Evolutionary conservation across 306 rosid genomes (phyloP).

Genomic region (Acacia crassicarpa): DNA sequence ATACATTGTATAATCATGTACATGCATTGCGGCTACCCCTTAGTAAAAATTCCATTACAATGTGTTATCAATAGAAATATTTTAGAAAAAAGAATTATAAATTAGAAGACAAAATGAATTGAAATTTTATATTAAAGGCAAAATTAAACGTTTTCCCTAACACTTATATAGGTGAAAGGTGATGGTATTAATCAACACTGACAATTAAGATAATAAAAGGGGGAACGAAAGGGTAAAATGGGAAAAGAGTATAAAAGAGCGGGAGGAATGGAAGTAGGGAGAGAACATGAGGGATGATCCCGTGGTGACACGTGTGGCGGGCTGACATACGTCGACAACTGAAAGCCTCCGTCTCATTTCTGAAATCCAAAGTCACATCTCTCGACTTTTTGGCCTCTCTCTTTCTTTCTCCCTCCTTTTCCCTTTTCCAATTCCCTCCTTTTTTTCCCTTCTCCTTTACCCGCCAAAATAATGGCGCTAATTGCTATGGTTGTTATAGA

Average conservation of each 20-base stretch:
- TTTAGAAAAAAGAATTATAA: too few species aligned
- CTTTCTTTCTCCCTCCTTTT: neutral
- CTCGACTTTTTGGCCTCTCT: neutral
- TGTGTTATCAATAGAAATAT: too few species aligned
- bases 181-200: too few species aligned
- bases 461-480: constrained; percentile 29
- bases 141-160: too few species aligned
- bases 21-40: too few species aligned
- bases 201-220: too few species aligned
- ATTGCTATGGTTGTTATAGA: too few species aligned
- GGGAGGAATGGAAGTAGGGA: constrained; percentile 25
- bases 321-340: constrained; percentile 32
- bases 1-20: too few species aligned
- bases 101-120: accelerated
- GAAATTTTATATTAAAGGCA: too few species aligned
- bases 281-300: constrained; percentile 36
- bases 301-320: constrained; percentile 61
- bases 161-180: too few species aligned
- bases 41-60: too few species aligned
- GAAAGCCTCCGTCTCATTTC: constrained; percentile 33
- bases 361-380: constrained; percentile 39
- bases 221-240: constrained; percentile 24
- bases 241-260: neutral
- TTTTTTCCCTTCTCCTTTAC: constrained; percentile 30
- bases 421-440: constrained; percentile 42